phyloP scores from a whole-genome alignment of 768 basidiomycete genomes.

The Crucibulum laeve region DNA sequence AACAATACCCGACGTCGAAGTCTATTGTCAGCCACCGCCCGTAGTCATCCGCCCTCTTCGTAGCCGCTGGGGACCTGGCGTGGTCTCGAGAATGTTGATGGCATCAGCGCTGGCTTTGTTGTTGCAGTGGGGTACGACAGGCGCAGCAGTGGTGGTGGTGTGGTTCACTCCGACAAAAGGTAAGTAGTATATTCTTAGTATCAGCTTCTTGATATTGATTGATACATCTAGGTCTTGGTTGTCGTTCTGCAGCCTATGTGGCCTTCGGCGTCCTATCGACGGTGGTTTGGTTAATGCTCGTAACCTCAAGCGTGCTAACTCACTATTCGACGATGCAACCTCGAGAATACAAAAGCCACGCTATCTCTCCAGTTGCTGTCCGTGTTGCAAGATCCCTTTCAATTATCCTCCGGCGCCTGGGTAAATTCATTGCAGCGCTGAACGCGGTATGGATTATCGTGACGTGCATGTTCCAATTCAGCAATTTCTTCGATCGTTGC shows the following conservation, averaged over 20 bases:
- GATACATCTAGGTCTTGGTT: slow-evolving; percentile 19
- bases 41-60: background rate
- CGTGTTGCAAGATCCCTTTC: slow-evolving; percentile 11
- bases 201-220: background rate
- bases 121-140: slow-evolving; percentile 16
- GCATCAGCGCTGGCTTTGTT: slow-evolving; percentile 11
- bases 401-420: slow-evolving; percentile 19
- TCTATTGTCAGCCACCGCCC: background rate
- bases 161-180: slow-evolving; percentile 16
- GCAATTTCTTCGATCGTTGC: slow-evolving; percentile 22
- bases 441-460: slow-evolving; percentile 25
- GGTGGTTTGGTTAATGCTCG: slow-evolving; percentile 20
- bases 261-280: slow-evolving; percentile 24
- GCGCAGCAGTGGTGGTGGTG: slow-evolving; percentile 15
- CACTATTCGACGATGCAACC: slow-evolving; percentile 8
- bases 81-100: slow-evolving; percentile 12
- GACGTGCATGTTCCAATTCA: slow-evolving; percentile 24
- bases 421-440: slow-evolving; percentile 18
- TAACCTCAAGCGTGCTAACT: slow-evolving; percentile 20
- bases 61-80: slow-evolving; percentile 2
- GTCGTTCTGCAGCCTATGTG: slow-evolving; percentile 21
- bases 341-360: slow-evolving; percentile 7
- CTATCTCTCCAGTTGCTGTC: background rate
- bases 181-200: background rate
- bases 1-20: background rate